Evolutionary conservation across 1,139 yeast species (phyloP).

Genomic region (Nakaseomyces sp.): DNA sequence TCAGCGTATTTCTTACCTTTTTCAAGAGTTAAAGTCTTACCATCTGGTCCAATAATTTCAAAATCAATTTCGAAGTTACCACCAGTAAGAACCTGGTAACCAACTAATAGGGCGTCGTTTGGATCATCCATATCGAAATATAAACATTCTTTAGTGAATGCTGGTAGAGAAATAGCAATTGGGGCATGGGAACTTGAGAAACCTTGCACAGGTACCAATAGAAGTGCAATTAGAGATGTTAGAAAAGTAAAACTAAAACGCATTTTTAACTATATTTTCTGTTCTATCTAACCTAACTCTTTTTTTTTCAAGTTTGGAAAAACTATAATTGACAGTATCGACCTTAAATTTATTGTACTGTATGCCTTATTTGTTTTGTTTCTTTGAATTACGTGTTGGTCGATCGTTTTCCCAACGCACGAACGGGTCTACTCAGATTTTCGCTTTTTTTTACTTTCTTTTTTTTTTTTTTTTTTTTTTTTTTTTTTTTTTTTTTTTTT

Average conservation of each 20-base stretch:
- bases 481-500: no score
- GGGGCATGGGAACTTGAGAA: conserved; percentile 28
- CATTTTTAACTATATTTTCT: neutral
- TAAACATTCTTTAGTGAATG: conserved; percentile 37
- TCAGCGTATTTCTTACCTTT: conserved; percentile 52
- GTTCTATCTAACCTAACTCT: no score
- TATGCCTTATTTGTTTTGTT: neutral
- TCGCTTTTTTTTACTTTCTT: no score
- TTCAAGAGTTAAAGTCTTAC: conserved; percentile 46
- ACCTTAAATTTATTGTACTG: neutral
- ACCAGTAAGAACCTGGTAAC: conserved; percentile 50
- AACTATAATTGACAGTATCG: no score
- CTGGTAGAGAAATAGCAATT: conserved; percentile 31
- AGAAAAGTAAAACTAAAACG: conserved; percentile 17
- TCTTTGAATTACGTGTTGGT: no score
- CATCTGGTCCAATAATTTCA: conserved; percentile 51
- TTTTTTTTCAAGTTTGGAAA: no score
- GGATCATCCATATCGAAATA: conserved; percentile 31
- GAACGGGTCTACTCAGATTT: no score
- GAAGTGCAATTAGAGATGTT: conserved; percentile 8
- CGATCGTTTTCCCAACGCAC: no score
- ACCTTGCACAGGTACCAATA: conserved; percentile 8
- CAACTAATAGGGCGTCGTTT: conserved; percentile 34
- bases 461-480: no score
- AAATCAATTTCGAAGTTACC: conserved; percentile 64